These are phyloP conservation scores for Exophiala mesophila DNA, from an alignment of 2,329 filamentous ascomycete genomes.

Conservation along the genomic window DNA sequence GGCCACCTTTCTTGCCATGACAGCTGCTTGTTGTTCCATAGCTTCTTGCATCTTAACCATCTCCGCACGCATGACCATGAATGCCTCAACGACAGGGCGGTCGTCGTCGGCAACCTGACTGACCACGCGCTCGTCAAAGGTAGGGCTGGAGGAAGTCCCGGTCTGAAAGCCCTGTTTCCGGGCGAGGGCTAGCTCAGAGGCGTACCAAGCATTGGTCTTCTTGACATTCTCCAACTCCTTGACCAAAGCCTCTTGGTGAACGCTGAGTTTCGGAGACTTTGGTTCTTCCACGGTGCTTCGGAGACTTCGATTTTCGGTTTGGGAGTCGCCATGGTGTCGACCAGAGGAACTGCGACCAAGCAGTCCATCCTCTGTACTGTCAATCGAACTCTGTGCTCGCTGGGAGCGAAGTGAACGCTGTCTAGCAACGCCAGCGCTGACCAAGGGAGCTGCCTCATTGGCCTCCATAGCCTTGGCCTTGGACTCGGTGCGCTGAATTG, in stretches of 20 bases:
- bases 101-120: constrained; percentile 90
- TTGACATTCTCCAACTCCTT: constrained; percentile 83
- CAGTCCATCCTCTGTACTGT: constrained; percentile 59
- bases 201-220: constrained; percentile 93
- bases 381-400: constrained; percentile 61
- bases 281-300: constrained; percentile 40
- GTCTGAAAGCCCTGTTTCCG: constrained; percentile 82
- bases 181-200: constrained; percentile 87
- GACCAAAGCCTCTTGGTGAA: constrained; percentile 58
- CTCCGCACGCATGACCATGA: constrained; percentile 86
- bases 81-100: constrained; percentile 82
- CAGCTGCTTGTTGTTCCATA: constrained; percentile 79
- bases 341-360: constrained; percentile 35
- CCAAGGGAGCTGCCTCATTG: constrained; percentile 41
- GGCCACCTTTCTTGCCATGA: constrained; percentile 83
- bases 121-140: constrained; percentile 68
- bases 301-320: constrained; percentile 39
- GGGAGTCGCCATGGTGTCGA: constrained; percentile 31
- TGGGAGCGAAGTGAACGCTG: constrained; percentile 54
- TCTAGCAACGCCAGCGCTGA: constrained; percentile 36
- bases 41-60: constrained; percentile 83
- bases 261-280: constrained; percentile 40
- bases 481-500: constrained; percentile 48
- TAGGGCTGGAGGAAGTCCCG: constrained; percentile 63
- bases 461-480: constrained; percentile 45